Evolutionary conservation across 495 filamentous ascomycete genomes (phyloP).

Genomic region (Podospora conica): DNA sequence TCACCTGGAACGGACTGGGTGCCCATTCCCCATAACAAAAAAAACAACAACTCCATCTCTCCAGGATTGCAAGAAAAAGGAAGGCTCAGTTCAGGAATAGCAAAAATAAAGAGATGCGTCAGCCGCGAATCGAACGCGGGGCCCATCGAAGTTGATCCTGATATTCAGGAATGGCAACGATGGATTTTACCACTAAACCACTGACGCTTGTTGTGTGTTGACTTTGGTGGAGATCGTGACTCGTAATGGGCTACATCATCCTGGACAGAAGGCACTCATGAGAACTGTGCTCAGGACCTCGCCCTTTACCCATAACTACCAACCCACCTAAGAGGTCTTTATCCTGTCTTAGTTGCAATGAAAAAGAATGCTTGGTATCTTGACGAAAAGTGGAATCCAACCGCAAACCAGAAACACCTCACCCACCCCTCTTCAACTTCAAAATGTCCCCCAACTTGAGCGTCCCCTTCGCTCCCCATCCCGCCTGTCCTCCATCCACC

Average conservation of each 20-base stretch:
- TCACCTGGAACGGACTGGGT: background rate
- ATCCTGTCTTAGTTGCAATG: too few relatives aligned
- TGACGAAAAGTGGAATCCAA: background rate
- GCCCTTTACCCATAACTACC: too few relatives aligned
- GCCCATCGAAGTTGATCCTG: slow-evolving; percentile 37
- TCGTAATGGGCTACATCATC: background rate
- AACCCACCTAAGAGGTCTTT: too few relatives aligned
- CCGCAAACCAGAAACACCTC: background rate
- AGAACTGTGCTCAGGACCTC: too few relatives aligned
- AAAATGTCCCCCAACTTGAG: slow-evolving; percentile 63
- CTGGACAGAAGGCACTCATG: too few relatives aligned
- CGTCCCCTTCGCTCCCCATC: slow-evolving; percentile 75
- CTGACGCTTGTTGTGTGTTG: background rate
- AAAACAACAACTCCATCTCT: background rate
- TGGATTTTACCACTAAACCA: background rate
- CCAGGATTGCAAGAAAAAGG: background rate
- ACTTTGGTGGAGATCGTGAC: background rate
- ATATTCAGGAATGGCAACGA: background rate
- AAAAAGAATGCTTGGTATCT: background rate
- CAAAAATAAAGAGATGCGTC: slow-evolving; percentile 23
- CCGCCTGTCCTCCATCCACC: slow-evolving; percentile 61
- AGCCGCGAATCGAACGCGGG: slow-evolving; percentile 49
- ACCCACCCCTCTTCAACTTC: slow-evolving; percentile 39
- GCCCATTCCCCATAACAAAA: too few relatives aligned
- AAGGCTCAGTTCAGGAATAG: too few relatives aligned